phyloP scores from a whole-genome alignment of 495 filamentous ascomycete genomes.

The Lophiostoma macrostomum region DNA sequence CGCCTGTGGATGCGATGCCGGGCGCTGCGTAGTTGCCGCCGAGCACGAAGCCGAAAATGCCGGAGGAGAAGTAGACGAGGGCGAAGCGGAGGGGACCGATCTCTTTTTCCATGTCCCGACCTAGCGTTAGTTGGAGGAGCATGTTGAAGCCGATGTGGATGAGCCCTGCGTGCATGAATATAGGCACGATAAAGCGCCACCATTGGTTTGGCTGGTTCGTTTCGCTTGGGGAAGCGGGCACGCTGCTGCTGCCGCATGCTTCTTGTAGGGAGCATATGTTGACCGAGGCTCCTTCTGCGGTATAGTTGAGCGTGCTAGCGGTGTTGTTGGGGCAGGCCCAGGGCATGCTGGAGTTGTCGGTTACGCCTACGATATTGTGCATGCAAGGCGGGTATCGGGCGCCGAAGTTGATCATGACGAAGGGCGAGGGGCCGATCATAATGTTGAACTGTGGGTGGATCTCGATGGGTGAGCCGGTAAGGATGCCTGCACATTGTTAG shows the following conservation, averaged over 20 bases:
- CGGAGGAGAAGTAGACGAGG: slow-evolving; percentile 82
- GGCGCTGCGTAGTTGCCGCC: slow-evolving; percentile 87
- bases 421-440: slow-evolving; percentile 91
- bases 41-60: slow-evolving; percentile 95
- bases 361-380: slow-evolving; percentile 71
- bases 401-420: slow-evolving; percentile 94
- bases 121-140: slow-evolving; percentile 81
- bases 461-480: slow-evolving; percentile 76
- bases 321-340: slow-evolving; percentile 23
- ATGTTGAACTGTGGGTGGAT: slow-evolving; percentile 86
- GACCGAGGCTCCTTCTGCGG: background rate
- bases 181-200: slow-evolving; percentile 93
- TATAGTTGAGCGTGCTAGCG: background rate
- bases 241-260: slow-evolving; percentile 55
- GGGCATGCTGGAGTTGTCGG: slow-evolving; percentile 52
- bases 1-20: slow-evolving; percentile 77
- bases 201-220: slow-evolving; percentile 76
- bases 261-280: slow-evolving; percentile 2
- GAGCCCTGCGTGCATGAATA: slow-evolving; percentile 90
- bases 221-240: slow-evolving; percentile 65
- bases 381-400: slow-evolving; percentile 92
- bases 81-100: slow-evolving; percentile 84
- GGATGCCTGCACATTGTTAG: slow-evolving; percentile 47
- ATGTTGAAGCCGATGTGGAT: slow-evolving; percentile 96
- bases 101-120: slow-evolving; percentile 81